These are phyloP conservation scores for Fusarium compactum DNA, from an alignment of 2,329 filamentous ascomycete genomes.

Conservation along the genomic window DNA sequence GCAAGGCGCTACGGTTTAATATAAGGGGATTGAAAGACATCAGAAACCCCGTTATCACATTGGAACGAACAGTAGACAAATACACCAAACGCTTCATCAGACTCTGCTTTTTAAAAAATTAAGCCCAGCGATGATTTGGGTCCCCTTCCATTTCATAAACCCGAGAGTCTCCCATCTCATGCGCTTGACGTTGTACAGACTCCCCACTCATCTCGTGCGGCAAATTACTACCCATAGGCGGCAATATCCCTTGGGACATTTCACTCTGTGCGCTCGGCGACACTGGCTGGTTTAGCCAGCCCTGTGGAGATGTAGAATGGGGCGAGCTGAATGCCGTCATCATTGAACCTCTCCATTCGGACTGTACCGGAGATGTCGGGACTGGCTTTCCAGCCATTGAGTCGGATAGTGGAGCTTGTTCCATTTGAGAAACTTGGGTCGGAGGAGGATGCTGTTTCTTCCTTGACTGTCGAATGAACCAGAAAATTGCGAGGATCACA, in stretches of 20 bases:
- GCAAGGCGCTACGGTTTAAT: no score
- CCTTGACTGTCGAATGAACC: neutral
- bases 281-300: neutral
- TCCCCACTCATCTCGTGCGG: neutral
- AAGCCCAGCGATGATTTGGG: neutral
- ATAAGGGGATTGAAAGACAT: no score
- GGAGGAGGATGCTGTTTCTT: neutral
- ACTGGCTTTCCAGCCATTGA: neutral
- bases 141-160: neutral
- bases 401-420: neutral
- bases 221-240: neutral
- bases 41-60: neutral
- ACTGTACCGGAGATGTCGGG: neutral
- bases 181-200: neutral
- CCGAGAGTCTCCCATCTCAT: neutral
- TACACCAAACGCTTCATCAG: neutral
- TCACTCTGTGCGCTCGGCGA: neutral
- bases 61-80: neutral
- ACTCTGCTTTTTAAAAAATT: neutral
- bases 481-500: neutral
- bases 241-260: neutral
- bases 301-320: neutral
- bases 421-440: neutral
- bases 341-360: slow-evolving; percentile 1
- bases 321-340: neutral